phyloP scores from a whole-genome alignment of 1,284 basidiomycete species.

The Cutaneotrichosporon sp. region DNA sequence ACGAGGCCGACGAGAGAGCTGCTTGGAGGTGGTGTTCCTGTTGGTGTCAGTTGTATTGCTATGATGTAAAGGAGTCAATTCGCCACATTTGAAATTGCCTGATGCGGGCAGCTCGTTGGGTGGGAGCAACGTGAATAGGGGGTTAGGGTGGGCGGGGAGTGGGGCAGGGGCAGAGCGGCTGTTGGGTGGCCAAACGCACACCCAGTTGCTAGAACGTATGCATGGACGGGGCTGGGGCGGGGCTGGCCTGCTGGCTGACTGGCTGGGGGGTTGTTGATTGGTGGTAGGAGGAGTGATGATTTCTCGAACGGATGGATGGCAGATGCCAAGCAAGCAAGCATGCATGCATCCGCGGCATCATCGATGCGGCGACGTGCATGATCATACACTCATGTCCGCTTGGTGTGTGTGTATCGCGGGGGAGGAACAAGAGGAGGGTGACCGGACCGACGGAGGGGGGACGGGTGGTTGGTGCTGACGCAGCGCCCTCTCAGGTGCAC shows the following conservation, averaged over 20 bases:
- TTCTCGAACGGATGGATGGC: too few relatives aligned
- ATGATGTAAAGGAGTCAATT: background rate
- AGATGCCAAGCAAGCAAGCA: too few relatives aligned
- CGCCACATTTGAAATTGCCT: conserved; percentile 18
- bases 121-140: too few relatives aligned
- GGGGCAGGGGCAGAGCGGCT: background rate
- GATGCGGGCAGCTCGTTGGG: too few relatives aligned
- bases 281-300: too few relatives aligned
- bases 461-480: background rate
- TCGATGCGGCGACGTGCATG: too few relatives aligned
- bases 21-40: conserved; percentile 93
- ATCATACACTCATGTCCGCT: too few relatives aligned
- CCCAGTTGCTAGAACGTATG: background rate
- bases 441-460: background rate
- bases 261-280: too few relatives aligned
- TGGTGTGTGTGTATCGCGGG: background rate
- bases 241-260: too few relatives aligned
- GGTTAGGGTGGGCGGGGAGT: background rate
- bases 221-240: background rate
- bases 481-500: conserved; percentile 2
- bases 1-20: conserved; percentile 45
- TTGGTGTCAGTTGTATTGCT: conserved; percentile 49
- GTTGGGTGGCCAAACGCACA: background rate
- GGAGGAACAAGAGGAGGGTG: background rate
- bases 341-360: too few relatives aligned